Evolutionary conservation across 73 alveolate genomes (phyloP), one percentile per base, ranked within the genome.

Genomic region (Durusdinium trenchii): DNA sequence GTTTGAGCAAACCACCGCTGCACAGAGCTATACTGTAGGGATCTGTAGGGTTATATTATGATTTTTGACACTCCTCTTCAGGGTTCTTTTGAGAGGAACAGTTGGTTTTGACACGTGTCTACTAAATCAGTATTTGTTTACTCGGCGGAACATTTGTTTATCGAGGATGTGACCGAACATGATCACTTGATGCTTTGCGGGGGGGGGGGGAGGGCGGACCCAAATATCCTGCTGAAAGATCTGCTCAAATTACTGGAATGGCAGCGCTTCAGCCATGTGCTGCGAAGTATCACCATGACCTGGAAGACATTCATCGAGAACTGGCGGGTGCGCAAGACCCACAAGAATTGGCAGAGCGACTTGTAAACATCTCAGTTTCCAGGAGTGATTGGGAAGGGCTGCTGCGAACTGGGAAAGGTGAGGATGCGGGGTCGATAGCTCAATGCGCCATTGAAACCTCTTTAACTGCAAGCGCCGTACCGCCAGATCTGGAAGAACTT

Each of bases 181-280:
- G n/a, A n/a, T n/a, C n/a, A n/a, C n/a, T n/a, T n/a, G n/a, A n/a
- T n/a, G n/a, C n/a, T n/a, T n/a, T n/a, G n/a, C n/a, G 95, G 69
- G 87, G 90, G 98, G 98, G 98, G 98, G 98, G 98, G 98, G 61
- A 52, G 89, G 98, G 75, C 98, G 98, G 90, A 32, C 64, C 51
- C 46, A 48, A 3, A 91, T 48, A 62, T 90, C 73, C 0, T 3
- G 60, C 64, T 46, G 46, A 79, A 50, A 20, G 30, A 14, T 84
- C n/a, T 18, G 91, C 91, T 81, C 91, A 81, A 81, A 67, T n/a
- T 81, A 64, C 91, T 76, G 40, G 46, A 18, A 84, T 84, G 94
- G 52, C 94, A n/a, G 76, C 51, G 94, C 52, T 84, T n/a, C 94
- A 84, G 94, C 94, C 94, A 83, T 60, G 51, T 38, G 30, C 51